phyloP scores from a whole-genome alignment of 139 green algal species.

The Chlorella sorokiniana region DNA sequence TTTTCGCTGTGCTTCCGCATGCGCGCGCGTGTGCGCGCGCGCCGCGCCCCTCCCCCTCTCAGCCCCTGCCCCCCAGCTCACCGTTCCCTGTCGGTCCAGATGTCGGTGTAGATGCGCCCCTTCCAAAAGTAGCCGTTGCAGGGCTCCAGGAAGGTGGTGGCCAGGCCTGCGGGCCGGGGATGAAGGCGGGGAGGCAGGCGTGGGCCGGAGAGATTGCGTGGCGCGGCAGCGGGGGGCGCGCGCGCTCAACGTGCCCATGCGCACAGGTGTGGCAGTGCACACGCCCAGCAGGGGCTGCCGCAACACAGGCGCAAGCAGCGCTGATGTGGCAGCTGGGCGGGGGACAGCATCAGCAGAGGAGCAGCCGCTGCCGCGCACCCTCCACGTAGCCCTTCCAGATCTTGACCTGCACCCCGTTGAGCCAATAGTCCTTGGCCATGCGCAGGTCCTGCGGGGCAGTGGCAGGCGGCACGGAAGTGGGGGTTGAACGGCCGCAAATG shows the following conservation, averaged over 20 bases:
- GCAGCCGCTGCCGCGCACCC: slow-evolving; percentile 22
- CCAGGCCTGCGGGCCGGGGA: slow-evolving; percentile 66
- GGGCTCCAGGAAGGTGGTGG: slow-evolving; percentile 78
- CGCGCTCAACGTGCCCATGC: too few species aligned
- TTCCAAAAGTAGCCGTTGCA: slow-evolving; percentile 90
- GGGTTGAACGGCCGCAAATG: background rate
- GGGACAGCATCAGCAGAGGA: background rate
- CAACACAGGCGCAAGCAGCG: too few species aligned
- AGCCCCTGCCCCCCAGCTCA: background rate
- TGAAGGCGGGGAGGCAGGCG: slow-evolving; percentile 60
- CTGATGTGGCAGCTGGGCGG: background rate
- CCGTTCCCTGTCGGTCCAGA: slow-evolving; percentile 77
- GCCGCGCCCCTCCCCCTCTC: background rate
- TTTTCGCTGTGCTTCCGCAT: too few species aligned
- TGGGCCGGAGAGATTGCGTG: too few species aligned
- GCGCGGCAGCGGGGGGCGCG: too few species aligned
- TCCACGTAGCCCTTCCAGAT: slow-evolving; percentile 80
- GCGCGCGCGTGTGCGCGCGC: too few species aligned
- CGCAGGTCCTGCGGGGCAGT: slow-evolving; percentile 48
- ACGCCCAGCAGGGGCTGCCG: too few species aligned
- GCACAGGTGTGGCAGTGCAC: too few species aligned
- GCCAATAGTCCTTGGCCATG: slow-evolving; percentile 70
- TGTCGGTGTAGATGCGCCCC: slow-evolving; percentile 86
- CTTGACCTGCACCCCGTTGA: slow-evolving; percentile 64
- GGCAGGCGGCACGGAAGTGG: background rate